Evolutionary conservation across 306 rosid genomes (phyloP), one percentile per base, ranked within the genome.

Genomic region (Inga leiocalycina): DNA sequence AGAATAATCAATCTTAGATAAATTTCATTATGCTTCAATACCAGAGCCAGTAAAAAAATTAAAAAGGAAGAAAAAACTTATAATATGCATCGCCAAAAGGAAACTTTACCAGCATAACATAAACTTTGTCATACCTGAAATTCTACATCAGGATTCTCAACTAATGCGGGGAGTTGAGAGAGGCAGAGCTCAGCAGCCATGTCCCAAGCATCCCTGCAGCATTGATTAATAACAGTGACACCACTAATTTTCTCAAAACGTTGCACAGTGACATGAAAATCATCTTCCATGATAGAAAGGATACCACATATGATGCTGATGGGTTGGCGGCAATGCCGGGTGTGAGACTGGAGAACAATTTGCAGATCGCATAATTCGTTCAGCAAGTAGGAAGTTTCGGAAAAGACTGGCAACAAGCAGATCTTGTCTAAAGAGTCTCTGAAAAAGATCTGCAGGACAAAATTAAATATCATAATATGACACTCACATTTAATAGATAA

Each of bases 111-210:
- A 67, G 27, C 64, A 76, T 56, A 64, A 37, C n/a, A 57, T 73
- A 78, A 57, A 37, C 64, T 61, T 44, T 62, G 48, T 57, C 39
- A 73, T 79, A 97, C 99, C 97, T 89, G 97, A 85, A 94, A 97
- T 88, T 91, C 98, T 19, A 90, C 91, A 78, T 77, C 91, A 77
- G 97, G 97, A 86, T 97, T 97, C 84, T 92, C 94, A 43, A 92
- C 89, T 89, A 97, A 85, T 30, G 89, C 86, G 43, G 99, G 97
- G 87, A 94, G 99, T 88, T 97, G 99, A 86, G 99, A 89, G 69
- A 97, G 99, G 89, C 98, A 97, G 66, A 97, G 92, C 89, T 97
- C 99, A 84, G 98, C 99, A 84, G 98, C 99, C 99, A 97, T 97
- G 89, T 97, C 99, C 99, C 99, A 97, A 19, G 99, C 99, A 90